Percentiles rank a stretch among this genome's conserved stretches.
Evolutionary conservation across 2,329 filamentous ascomycete species (phyloP).

Genomic region (Macrophomina phaseolina): DNA sequence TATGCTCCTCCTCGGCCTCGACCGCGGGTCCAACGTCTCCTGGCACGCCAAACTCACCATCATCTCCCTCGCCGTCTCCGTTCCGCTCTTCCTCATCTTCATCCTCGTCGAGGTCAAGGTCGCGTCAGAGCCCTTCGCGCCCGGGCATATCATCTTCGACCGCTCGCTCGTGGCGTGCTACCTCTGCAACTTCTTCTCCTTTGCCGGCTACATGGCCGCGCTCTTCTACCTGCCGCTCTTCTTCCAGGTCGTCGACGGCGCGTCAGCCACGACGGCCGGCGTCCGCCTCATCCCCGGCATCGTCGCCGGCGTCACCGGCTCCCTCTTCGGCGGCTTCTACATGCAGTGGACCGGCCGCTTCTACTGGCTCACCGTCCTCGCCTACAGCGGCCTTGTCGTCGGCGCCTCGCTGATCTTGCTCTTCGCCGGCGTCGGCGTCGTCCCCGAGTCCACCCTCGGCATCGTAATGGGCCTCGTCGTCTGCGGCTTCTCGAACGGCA

Average conservation of each 20-base stretch:
- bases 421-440: slow-evolving; percentile 59
- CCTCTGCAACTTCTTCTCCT: slow-evolving; percentile 73
- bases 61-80: slow-evolving; percentile 60
- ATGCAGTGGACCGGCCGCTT: slow-evolving; percentile 75
- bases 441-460: slow-evolving; percentile 52
- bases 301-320: slow-evolving; percentile 65
- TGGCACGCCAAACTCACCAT: slow-evolving; percentile 68
- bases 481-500: slow-evolving; percentile 60
- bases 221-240: slow-evolving; percentile 65
- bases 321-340: slow-evolving; percentile 66
- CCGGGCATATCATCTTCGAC: slow-evolving; percentile 74
- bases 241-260: slow-evolving; percentile 36
- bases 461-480: slow-evolving; percentile 65
- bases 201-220: slow-evolving; percentile 64
- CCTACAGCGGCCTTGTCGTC: slow-evolving; percentile 60
- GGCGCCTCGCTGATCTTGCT: slow-evolving; percentile 64
- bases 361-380: slow-evolving; percentile 69
- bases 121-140: slow-evolving; percentile 75
- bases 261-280: slow-evolving; percentile 33
- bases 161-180: slow-evolving; percentile 70
- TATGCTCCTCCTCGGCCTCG: slow-evolving; percentile 70
- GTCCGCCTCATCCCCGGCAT: slow-evolving; percentile 64
- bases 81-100: slow-evolving; percentile 69
- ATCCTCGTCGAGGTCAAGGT: slow-evolving; percentile 70
- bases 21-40: slow-evolving; percentile 73